Conservation (phyloP, 1,284 basidiomycete species). For the Trametes hirsuta region DNA sequence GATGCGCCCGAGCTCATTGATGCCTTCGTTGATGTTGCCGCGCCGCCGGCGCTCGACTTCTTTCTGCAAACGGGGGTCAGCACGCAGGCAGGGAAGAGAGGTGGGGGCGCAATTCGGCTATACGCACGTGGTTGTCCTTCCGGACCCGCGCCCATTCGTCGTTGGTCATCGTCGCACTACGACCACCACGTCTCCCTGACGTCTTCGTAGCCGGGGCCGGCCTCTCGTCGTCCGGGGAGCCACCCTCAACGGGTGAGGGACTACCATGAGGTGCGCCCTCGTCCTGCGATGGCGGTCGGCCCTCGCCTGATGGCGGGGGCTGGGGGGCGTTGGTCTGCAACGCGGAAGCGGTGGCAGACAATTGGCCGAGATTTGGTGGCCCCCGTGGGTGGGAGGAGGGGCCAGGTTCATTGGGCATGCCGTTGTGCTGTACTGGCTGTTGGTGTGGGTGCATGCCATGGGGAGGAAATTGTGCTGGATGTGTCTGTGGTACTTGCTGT, state of each 20-base stretch:
- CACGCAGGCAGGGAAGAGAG: not conserved
- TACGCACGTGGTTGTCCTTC: constrained; percentile 82
- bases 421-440: constrained; percentile 27
- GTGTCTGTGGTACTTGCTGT: constrained; percentile 24
- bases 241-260: constrained; percentile 10
- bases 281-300: constrained; percentile 4
- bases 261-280: not conserved
- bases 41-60: constrained; percentile 94
- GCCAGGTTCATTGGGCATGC: constrained; percentile 58
- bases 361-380: constrained; percentile 65
- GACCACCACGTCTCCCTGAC: constrained; percentile 40
- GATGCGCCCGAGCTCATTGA: constrained; percentile 88
- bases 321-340: constrained; percentile 21
- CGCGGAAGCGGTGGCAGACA: constrained; percentile 50
- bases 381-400: constrained; percentile 76
- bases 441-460: constrained; percentile 19
- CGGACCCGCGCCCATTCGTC: constrained; percentile 84
- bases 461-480: constrained; percentile 22
- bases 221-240: constrained; percentile 20
- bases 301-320: not conserved
- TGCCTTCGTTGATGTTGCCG: constrained; percentile 95
- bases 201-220: constrained; percentile 10
- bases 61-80: constrained; percentile 62
- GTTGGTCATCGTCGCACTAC: constrained; percentile 40
- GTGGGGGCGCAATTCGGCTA: constrained; percentile 10